Conservation (phyloP, 192 early-diverging fungal genomes). For the Umbelopsis sp. region DNA sequence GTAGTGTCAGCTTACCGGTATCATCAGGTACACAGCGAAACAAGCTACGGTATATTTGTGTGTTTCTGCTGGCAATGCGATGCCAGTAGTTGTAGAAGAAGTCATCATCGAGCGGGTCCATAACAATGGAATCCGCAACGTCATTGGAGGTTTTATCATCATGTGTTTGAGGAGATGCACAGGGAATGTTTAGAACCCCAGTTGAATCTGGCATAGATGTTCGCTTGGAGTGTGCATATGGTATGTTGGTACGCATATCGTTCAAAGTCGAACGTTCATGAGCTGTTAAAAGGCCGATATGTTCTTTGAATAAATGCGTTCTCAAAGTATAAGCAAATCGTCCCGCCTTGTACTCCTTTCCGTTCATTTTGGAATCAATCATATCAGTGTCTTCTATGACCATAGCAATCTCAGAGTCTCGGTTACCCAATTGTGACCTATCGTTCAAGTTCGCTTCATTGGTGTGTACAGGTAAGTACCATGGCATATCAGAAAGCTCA, state of each 20-base stretch:
- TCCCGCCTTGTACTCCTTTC: slow-evolving; percentile 69
- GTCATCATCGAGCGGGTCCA: slow-evolving; percentile 74
- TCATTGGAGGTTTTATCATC: neutral
- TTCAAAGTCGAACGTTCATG: slow-evolving; percentile 24
- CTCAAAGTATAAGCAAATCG: slow-evolving; percentile 74
- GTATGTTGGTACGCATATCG: slow-evolving; percentile 1
- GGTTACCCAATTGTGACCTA: slow-evolving; percentile 79
- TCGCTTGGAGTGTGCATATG: neutral
- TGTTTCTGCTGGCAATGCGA: slow-evolving; percentile 66
- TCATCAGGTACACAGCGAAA: slow-evolving; percentile 88
- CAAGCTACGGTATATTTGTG: slow-evolving; percentile 68
- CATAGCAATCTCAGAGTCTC: slow-evolving; percentile 89
- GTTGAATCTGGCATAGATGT: slow-evolving; percentile 1
- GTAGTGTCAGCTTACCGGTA: slow-evolving; percentile 41
- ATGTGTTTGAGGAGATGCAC: neutral
- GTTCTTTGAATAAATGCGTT: slow-evolving; percentile 80
- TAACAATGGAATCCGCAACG: slow-evolving; percentile 42
- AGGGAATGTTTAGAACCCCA: neutral
- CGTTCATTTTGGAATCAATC: slow-evolving; percentile 73
- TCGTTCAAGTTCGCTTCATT: slow-evolving; percentile 39
- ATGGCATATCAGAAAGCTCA: no score
- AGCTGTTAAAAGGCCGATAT: slow-evolving; percentile 70
- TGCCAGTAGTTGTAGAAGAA: slow-evolving; percentile 69
- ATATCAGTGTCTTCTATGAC: slow-evolving; percentile 78
- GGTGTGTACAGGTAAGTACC: neutral